phyloP scores from a whole-genome alignment of 1,139 yeast species.

The Candida buenavistaensis region DNA sequence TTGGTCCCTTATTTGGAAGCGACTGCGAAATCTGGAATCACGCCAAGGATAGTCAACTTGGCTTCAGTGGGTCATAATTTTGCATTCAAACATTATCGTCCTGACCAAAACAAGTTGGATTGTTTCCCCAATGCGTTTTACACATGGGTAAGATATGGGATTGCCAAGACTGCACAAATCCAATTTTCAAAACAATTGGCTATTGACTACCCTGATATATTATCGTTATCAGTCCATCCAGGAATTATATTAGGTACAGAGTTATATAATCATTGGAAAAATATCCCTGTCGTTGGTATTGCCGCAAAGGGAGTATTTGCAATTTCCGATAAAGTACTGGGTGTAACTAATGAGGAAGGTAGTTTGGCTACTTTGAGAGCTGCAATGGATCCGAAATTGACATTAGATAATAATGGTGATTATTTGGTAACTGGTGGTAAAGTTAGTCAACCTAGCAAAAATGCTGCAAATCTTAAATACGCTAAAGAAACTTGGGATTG shows the following conservation, averaged over 20 bases:
- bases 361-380: slow-evolving; percentile 33
- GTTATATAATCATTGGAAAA: slow-evolving; percentile 33
- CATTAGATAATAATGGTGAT: slow-evolving; percentile 30
- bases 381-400: slow-evolving; percentile 31
- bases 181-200: slow-evolving; percentile 32
- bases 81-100: slow-evolving; percentile 23
- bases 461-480: slow-evolving; percentile 24
- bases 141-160: slow-evolving; percentile 38
- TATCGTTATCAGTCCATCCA: slow-evolving; percentile 40
- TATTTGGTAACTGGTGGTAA: slow-evolving; percentile 39
- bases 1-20: slow-evolving; percentile 30
- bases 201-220: slow-evolving; percentile 29
- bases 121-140: slow-evolving; percentile 24
- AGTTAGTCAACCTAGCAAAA: slow-evolving; percentile 22
- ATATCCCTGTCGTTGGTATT: slow-evolving; percentile 22
- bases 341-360: slow-evolving; percentile 38
- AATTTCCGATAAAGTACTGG: slow-evolving; percentile 18
- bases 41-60: slow-evolving; percentile 34
- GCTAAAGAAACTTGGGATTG: slow-evolving; percentile 33
- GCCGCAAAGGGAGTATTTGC: slow-evolving; percentile 16
- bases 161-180: slow-evolving; percentile 34
- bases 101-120: slow-evolving; percentile 23
- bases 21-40: slow-evolving; percentile 18
- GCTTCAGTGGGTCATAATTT: slow-evolving; percentile 37
- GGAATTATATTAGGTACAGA: slow-evolving; percentile 40